Evolutionary conservation across 2,329 filamentous ascomycete species (phyloP), one percentile per base, ranked within the genome.

Genomic region (Gnomoniopsis smithogilvyi): DNA sequence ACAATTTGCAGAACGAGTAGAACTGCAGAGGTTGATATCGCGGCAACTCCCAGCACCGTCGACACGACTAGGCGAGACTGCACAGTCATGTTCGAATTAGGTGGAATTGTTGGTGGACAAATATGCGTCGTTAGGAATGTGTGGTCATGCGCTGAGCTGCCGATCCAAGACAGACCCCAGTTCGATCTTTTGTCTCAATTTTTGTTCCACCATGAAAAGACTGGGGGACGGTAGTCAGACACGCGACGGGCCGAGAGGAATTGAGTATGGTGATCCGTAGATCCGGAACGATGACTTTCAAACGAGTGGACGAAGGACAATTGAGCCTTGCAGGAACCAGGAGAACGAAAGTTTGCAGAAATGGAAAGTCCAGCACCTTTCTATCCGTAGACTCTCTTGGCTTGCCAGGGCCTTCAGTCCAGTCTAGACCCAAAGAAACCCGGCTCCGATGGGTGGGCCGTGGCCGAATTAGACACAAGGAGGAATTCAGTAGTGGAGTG

Each of bases 1-100:
- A 78, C 67, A 34, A 74, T 68, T 34, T 79, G 72, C 24, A 80
- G 65, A 43, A 71, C 72, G 24, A 79, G 53, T 14, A 74, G 67
- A 15, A 74, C 72, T 4, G 71, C 64, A 3, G 78, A 78, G 11
- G 76, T 70, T 19, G 76, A 65, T 15, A 72, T 64, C 24, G 77
- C 73, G 43, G 73, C 47, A 22, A 65, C 58, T 56, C 76, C 78
- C 58, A 78, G 65, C 56, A 67, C 68, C 41, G 67, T 67, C n/a
- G 72, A 70, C 36, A 78, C 67, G 33, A 68, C 49, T n/a, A 45
- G 36, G 34, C 36, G 57, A 54, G 53, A 54, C 53, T 47, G 45
- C 24, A 21, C 38, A 14, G 36, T 52, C 60, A 60, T 62, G 48
- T 21, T 26, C n/a, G 10, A n/a, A n/a, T 14, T 6, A 26, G 24